These are phyloP conservation scores for Blastobotrys proliferans DNA, from an alignment of 1,139 yeast genomes.

Conservation along the genomic window DNA sequence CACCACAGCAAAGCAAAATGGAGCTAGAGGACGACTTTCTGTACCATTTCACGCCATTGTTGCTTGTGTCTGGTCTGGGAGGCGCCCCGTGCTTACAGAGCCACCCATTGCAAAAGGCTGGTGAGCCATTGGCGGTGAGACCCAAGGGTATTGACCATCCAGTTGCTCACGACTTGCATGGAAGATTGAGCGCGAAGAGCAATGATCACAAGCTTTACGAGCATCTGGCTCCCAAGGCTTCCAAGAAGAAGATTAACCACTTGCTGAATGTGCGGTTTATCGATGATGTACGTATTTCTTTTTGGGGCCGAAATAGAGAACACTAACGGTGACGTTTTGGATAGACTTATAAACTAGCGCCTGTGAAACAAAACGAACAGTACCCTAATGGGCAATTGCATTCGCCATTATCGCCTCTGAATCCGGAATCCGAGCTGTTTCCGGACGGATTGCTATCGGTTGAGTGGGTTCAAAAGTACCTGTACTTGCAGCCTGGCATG, in stretches of 20 bases:
- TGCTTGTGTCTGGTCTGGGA: constrained; percentile 29
- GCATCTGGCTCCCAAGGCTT: constrained; percentile 21
- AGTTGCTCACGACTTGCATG: constrained; percentile 19
- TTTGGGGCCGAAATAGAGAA: no score
- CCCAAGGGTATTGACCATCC: constrained; percentile 14
- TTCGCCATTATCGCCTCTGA: constrained; percentile 42
- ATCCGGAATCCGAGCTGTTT: constrained; percentile 35
- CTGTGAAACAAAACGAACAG: constrained; percentile 12
- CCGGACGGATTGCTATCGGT: constrained; percentile 43
- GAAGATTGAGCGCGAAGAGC: constrained; percentile 21
- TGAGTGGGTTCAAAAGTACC: constrained; percentile 50
- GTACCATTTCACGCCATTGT: constrained; percentile 28
- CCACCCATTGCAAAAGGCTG: constrained; percentile 21
- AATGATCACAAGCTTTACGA: constrained; percentile 20
- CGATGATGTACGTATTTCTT: constrained; percentile 11
- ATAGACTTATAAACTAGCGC: constrained; percentile 11
- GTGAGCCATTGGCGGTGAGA: constrained; percentile 23
- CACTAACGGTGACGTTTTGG: no score
- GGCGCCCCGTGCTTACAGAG: constrained; percentile 13
- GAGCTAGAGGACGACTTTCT: constrained; percentile 19
- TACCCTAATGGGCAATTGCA: constrained; percentile 32
- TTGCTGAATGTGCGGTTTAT: constrained; percentile 25
- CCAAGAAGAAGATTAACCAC: constrained; percentile 20
- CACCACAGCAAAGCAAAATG: not conserved
- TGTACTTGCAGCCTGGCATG: constrained; percentile 42